Evolutionary conservation across 768 basidiomycete genomes (phyloP).

Genomic region (Amanita jacksonii): DNA sequence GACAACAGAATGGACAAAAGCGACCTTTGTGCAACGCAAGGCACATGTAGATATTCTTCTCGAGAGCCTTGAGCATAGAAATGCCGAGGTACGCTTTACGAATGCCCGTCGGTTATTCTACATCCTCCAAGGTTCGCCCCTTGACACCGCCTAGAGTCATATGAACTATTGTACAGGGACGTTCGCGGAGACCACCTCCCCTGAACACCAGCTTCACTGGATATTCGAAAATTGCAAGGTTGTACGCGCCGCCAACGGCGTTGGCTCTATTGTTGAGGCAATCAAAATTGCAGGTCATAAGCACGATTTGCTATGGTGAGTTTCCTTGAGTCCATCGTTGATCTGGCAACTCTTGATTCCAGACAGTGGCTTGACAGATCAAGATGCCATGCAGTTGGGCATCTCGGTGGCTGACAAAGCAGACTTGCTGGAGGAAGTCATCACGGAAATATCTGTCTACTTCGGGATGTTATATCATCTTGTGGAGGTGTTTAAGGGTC

Average conservation of each 20-base stretch:
- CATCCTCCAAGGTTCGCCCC: conserved; percentile 71
- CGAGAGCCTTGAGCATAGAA: conserved; percentile 80
- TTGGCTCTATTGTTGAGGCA: conserved; percentile 75
- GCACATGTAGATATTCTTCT: conserved; percentile 72
- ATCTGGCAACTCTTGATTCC: conserved; percentile 4
- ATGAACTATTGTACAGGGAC: conserved; percentile 43
- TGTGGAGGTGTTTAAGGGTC: conserved; percentile 86
- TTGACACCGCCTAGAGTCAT: conserved; percentile 1
- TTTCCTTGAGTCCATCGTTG: conserved; percentile 6
- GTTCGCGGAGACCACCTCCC: conserved; percentile 84
- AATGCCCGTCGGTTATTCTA: conserved; percentile 86
- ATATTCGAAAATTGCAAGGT: conserved; percentile 90
- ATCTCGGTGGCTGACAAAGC: conserved; percentile 62
- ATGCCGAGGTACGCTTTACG: conserved; percentile 75
- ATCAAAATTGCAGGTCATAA: conserved; percentile 85
- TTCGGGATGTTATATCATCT: conserved; percentile 93
- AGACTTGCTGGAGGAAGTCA: conserved; percentile 82
- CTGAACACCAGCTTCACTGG: conserved; percentile 93
- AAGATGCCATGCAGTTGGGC: conserved; percentile 61
- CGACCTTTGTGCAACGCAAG: conserved; percentile 49
- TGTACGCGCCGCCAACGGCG: conserved; percentile 74
- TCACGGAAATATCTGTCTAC: conserved; percentile 88
- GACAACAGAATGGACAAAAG: conserved; percentile 68
- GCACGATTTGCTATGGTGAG: conserved; percentile 74
- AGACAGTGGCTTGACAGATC: conserved; percentile 62